phyloP scores from a whole-genome alignment of 495 filamentous ascomycete genomes.

The Trichocladium uniseriatum region DNA sequence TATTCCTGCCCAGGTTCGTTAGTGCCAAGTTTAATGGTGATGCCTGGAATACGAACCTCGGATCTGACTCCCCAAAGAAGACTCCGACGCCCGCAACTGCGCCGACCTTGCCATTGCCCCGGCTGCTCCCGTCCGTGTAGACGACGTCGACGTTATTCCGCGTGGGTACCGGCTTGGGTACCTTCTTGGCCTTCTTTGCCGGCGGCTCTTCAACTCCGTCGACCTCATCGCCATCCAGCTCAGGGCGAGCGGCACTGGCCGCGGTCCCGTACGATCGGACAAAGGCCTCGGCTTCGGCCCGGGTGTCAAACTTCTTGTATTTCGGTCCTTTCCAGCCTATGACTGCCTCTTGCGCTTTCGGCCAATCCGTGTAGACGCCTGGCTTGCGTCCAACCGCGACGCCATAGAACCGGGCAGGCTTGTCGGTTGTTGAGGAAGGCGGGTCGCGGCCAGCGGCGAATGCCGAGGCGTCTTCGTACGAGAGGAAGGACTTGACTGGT shows the following conservation, averaged over 20 bases:
- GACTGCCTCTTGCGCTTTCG: slow-evolving; percentile 66
- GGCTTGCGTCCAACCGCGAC: slow-evolving; percentile 74
- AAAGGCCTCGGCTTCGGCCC: slow-evolving; percentile 58
- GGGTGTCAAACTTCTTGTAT: slow-evolving; percentile 69
- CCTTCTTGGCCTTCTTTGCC: slow-evolving; percentile 51
- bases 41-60: slow-evolving; percentile 44
- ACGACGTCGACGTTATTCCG: slow-evolving; percentile 46
- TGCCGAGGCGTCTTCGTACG: slow-evolving; percentile 63
- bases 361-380: slow-evolving; percentile 86
- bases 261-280: slow-evolving; percentile 32
- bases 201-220: slow-evolving; percentile 20
- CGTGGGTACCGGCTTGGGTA: background rate
- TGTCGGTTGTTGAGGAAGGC: slow-evolving; percentile 13
- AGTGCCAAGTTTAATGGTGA: slow-evolving; percentile 1
- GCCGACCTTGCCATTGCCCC: slow-evolving; percentile 62
- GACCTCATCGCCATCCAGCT: background rate
- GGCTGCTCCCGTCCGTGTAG: slow-evolving; percentile 82
- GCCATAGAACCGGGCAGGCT: slow-evolving; percentile 61
- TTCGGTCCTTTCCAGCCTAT: slow-evolving; percentile 67
- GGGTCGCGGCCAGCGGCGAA: slow-evolving; percentile 59
- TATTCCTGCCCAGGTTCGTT: slow-evolving; percentile 41
- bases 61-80: slow-evolving; percentile 67
- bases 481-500: slow-evolving; percentile 76
- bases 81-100: slow-evolving; percentile 82
- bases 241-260: slow-evolving; percentile 24